Conservation (phyloP, 768 basidiomycete genomes). For the Dioszegia aurantiaca region DNA sequence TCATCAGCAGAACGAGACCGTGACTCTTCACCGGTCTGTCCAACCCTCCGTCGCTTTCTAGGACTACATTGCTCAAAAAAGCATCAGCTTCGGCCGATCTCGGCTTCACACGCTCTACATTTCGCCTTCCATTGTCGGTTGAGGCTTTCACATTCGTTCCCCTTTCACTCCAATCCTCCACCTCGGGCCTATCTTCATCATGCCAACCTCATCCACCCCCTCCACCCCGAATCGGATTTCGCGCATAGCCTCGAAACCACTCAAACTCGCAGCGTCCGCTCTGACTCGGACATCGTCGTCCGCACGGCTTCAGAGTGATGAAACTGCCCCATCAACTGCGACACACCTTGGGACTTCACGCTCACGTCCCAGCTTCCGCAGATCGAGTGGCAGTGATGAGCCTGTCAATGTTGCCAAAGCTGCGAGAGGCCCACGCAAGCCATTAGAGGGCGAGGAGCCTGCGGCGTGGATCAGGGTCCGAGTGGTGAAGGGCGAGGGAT, state of each 20-base stretch:
- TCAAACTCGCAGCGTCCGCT: slow-evolving; percentile 45
- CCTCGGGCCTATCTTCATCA: slow-evolving; percentile 1
- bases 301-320: slow-evolving; percentile 3
- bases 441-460: slow-evolving; percentile 49
- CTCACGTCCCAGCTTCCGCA: neutral
- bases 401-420: slow-evolving; percentile 33
- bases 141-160: too few relatives aligned
- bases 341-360: neutral
- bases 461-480: slow-evolving; percentile 46
- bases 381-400: slow-evolving; percentile 2
- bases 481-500: slow-evolving; percentile 44
- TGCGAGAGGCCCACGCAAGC: slow-evolving; percentile 43
- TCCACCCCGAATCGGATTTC: slow-evolving; percentile 1
- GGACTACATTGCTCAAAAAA: too few relatives aligned
- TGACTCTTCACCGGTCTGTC: too few relatives aligned
- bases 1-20: too few relatives aligned
- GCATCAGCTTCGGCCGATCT: too few relatives aligned
- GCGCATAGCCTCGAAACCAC: slow-evolving; percentile 43
- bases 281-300: slow-evolving; percentile 14
- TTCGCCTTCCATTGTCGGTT: too few relatives aligned
- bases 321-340: neutral
- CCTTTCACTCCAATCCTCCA: neutral
- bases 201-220: slow-evolving; percentile 6
- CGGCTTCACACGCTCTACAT: too few relatives aligned
- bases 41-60: too few relatives aligned